Conservation (phyloP, 495 filamentous ascomycete species). For the Penicillium cinerascens region DNA sequence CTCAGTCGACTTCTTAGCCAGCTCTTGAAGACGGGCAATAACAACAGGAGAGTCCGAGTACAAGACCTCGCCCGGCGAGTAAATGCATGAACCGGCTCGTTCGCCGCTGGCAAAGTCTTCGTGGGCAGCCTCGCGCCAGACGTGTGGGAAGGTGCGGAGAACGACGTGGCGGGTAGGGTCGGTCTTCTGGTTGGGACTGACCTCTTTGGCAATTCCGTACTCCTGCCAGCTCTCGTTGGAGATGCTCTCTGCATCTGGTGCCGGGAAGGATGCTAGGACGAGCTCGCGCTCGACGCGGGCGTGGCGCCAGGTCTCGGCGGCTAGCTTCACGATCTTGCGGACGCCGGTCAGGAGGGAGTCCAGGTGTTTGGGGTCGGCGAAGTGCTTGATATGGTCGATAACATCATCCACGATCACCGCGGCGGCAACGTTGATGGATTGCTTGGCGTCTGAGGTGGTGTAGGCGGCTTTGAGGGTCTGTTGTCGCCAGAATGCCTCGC, state of each 20-base stretch:
- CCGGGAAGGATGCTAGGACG: constrained; percentile 52
- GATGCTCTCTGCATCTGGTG: constrained; percentile 38
- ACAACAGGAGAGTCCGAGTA: constrained; percentile 55
- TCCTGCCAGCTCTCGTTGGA: constrained; percentile 48
- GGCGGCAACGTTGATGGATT: constrained; percentile 58
- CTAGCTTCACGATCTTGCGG: constrained; percentile 58
- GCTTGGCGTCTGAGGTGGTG: constrained; percentile 59
- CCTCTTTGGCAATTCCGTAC: constrained; percentile 30
- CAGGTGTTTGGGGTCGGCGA: constrained; percentile 52
- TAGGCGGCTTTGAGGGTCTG: constrained; percentile 63
- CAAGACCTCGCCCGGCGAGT: constrained; percentile 49
- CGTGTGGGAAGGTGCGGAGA: constrained; percentile 53
- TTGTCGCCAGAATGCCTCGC: constrained; percentile 62
- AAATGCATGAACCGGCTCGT: constrained; percentile 42
- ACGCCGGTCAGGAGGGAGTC: constrained; percentile 51
- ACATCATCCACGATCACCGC: constrained; percentile 61
- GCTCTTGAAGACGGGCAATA: constrained; percentile 47
- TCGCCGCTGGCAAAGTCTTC: constrained; percentile 47
- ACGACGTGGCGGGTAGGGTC: constrained; percentile 42
- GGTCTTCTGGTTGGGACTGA: constrained; percentile 12
- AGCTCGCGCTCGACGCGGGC: constrained; percentile 61
- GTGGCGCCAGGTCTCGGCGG: constrained; percentile 62
- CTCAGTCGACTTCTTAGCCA: constrained; percentile 39
- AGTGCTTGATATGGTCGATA: constrained; percentile 54
- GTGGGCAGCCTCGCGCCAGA: constrained; percentile 54